Evolutionary conservation across 306 rosid genomes (phyloP).

Genomic region (Sicyos edulis): DNA sequence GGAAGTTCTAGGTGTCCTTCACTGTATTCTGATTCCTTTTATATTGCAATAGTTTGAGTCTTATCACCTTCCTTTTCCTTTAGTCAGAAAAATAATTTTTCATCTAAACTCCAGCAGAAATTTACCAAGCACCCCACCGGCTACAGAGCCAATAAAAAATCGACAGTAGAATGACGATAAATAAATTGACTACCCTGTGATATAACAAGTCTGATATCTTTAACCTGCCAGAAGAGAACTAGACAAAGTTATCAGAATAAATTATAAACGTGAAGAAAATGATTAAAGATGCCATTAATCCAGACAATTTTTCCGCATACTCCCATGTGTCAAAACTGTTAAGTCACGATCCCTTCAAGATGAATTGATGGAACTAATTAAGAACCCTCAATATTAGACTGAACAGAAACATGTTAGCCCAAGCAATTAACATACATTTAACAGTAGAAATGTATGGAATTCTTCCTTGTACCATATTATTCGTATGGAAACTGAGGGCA

Average conservation of each 20-base stretch:
- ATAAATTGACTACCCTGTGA: conserved; percentile 17
- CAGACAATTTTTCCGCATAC: conserved; percentile 30
- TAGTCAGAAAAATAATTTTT: not conserved
- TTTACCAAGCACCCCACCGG: not conserved
- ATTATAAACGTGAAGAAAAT: conserved; percentile 10
- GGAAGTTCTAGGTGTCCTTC: too few species aligned
- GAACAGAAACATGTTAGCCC: conserved; percentile 18
- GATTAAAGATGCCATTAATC: conserved; percentile 9
- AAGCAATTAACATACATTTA: conserved; percentile 17
- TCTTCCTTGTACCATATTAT: conserved; percentile 34
- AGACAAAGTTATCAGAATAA: conserved; percentile 29
- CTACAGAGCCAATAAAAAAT: not conserved
- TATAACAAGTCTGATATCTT: conserved; percentile 32
- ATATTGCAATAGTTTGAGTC: too few species aligned
- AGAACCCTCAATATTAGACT: not conserved
- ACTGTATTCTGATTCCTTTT: too few species aligned
- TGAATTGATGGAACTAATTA: conserved; percentile 13
- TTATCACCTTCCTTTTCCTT: not conserved
- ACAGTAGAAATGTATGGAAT: conserved; percentile 5
- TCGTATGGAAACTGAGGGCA: conserved; percentile 22
- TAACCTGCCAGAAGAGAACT: conserved; percentile 52
- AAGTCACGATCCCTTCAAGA: conserved; percentile 17
- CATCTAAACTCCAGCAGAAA: not conserved
- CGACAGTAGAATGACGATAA: not conserved
- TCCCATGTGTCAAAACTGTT: conserved; percentile 36